These are phyloP conservation scores for Rhodotorula mucilaginosa DNA, from an alignment of 1,284 basidiomycete genomes.

Conservation along the genomic window DNA sequence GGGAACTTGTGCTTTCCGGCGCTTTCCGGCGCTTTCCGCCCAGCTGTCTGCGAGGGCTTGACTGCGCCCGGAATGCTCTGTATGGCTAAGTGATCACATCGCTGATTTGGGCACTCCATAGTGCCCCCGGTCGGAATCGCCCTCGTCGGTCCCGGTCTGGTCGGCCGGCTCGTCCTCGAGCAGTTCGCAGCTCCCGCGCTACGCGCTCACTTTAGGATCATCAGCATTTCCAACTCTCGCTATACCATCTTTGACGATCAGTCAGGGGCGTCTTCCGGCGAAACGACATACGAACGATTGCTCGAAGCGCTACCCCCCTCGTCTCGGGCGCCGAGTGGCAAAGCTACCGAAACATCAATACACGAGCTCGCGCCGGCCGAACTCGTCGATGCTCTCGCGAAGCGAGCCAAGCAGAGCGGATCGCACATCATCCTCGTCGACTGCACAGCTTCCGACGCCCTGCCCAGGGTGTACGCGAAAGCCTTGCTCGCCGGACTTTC, in stretches of 20 bases:
- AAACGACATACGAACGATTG: not conserved
- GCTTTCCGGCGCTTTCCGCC: no score
- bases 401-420: not conserved
- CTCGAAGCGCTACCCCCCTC: slow-evolving; percentile 18
- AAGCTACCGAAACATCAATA: not conserved
- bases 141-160: slow-evolving; percentile 73
- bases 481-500: slow-evolving; percentile 76
- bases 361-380: not conserved
- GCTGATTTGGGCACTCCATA: not conserved
- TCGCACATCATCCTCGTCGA: slow-evolving; percentile 67
- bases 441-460: slow-evolving; percentile 80
- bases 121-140: slow-evolving; percentile 11
- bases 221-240: slow-evolving; percentile 69
- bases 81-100: no score
- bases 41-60: no score
- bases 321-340: no score
- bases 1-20: no score
- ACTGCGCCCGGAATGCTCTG: no score
- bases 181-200: slow-evolving; percentile 61
- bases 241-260: slow-evolving; percentile 42
- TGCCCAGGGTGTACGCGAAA: slow-evolving; percentile 77
- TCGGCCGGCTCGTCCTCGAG: slow-evolving; percentile 75
- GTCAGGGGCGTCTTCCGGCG: no score
- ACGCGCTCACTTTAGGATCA: slow-evolving; percentile 63
- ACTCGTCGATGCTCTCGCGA: slow-evolving; percentile 51